These are phyloP conservation scores for Diaporthe aspalathi DNA, from an alignment of 2,329 filamentous ascomycete genomes.

Conservation along the genomic window DNA sequence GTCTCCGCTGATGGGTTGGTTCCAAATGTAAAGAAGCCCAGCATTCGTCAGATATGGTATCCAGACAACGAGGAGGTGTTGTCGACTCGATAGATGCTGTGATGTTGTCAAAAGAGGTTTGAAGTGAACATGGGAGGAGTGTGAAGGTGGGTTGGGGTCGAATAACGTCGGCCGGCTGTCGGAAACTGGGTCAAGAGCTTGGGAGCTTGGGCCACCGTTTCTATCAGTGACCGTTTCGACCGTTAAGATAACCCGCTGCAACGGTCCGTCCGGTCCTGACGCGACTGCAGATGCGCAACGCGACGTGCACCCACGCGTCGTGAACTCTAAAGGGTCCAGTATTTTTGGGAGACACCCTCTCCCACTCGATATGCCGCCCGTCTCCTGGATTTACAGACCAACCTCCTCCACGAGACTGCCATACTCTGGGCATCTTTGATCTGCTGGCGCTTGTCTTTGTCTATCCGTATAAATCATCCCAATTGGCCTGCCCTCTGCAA, in stretches of 20 bases:
- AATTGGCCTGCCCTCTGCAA: conserved; percentile 25
- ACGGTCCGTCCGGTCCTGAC: conserved; percentile 13
- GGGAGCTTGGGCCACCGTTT: conserved; percentile 25
- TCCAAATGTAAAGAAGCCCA: not conserved
- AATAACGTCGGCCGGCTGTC: not conserved
- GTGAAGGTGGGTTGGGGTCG: not conserved
- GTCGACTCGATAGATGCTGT: not conserved
- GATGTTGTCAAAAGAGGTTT: not conserved
- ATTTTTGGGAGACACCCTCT: not conserved
- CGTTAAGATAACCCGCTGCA: not conserved
- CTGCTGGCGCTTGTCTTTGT: conserved; percentile 9
- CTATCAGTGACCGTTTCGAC: not conserved
- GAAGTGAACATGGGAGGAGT: not conserved
- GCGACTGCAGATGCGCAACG: conserved; percentile 24
- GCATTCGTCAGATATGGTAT: not conserved
- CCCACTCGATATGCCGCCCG: not conserved
- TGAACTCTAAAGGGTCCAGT: conserved; percentile 23
- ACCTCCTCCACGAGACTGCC: not conserved
- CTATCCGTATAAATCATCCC: not conserved
- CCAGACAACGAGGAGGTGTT: not conserved
- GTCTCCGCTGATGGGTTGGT: not conserved
- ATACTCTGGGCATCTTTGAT: not conserved
- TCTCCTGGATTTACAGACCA: not conserved
- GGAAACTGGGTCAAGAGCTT: not conserved
- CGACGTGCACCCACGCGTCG: conserved; percentile 16